Percentiles rank a stretch among this genome's conserved stretches.
Evolutionary conservation across 192 early-diverging fungal species (phyloP).

Genomic region (Phlyctochytrium planicorne): DNA sequence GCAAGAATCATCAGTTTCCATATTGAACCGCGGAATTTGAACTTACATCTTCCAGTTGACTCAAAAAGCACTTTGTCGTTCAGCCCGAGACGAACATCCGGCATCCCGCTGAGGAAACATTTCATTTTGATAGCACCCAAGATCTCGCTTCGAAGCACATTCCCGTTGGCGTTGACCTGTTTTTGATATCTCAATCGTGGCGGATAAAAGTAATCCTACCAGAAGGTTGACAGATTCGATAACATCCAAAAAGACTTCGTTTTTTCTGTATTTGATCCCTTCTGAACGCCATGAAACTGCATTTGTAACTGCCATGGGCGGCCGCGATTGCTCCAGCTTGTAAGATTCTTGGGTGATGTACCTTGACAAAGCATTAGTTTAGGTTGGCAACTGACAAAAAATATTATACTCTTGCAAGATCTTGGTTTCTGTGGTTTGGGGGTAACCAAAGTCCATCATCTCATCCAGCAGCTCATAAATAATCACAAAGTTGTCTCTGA

Average conservation of each 20-base stretch:
- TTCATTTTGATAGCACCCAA: conserved; percentile 92
- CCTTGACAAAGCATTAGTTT: conserved; percentile 22
- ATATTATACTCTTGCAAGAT: conserved; percentile 77
- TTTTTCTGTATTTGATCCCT: conserved; percentile 95
- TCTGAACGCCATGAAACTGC: conserved; percentile 92
- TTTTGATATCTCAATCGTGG: neutral
- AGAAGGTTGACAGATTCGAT: conserved; percentile 97
- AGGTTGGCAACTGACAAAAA: conserved; percentile 49
- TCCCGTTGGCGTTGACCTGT: conserved; percentile 53
- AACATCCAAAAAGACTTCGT: conserved; percentile 99
- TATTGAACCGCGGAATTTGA: neutral
- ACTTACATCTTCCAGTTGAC: conserved; percentile 56
- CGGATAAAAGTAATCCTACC: conserved; percentile 34
- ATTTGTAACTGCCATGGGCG: conserved; percentile 79
- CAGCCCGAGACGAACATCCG: conserved; percentile 94
- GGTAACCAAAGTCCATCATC: conserved; percentile 78
- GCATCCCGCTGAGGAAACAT: conserved; percentile 94
- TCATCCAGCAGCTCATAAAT: conserved; percentile 60
- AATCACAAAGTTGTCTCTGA: conserved; percentile 56
- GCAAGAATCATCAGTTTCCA: neutral
- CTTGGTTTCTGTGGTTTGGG: conserved; percentile 75
- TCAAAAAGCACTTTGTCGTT: conserved; percentile 98
- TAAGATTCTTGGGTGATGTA: conserved; percentile 98
- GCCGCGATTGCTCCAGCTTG: conserved; percentile 87
- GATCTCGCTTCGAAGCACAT: conserved; percentile 88